phyloP scores from a whole-genome alignment of 768 basidiomycete species.

The Russula sp. region DNA sequence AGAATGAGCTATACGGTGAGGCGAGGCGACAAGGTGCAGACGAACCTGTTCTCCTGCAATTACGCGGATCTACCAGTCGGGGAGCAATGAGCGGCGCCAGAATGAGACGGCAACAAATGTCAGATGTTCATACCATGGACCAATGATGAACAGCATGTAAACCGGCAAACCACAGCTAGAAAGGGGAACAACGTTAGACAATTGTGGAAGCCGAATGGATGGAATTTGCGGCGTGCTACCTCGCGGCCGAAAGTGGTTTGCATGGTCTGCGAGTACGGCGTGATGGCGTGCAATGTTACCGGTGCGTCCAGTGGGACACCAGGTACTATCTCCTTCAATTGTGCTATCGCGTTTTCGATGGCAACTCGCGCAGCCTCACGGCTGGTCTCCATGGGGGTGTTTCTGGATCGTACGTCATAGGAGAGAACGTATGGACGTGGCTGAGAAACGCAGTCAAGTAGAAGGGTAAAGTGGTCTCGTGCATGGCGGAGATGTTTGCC shows the following conservation, averaged over 20 bases:
- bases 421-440: constrained; percentile 50
- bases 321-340: constrained; percentile 50
- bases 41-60: constrained; percentile 78
- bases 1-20: neutral
- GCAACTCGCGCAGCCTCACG: constrained; percentile 53
- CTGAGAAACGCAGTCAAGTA: constrained; percentile 49
- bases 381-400: constrained; percentile 79
- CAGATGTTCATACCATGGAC: constrained; percentile 61
- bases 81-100: constrained; percentile 13
- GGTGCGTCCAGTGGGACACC: constrained; percentile 44
- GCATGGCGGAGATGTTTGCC: constrained; percentile 87
- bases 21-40: constrained; percentile 2
- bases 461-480: constrained; percentile 71
- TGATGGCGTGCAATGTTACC: constrained; percentile 74
- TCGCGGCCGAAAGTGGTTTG: constrained; percentile 81
- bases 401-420: constrained; percentile 70
- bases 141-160: constrained; percentile 87
- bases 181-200: neutral
- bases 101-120: neutral
- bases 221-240: constrained; percentile 34
- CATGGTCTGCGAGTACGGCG: constrained; percentile 68
- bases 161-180: constrained; percentile 78
- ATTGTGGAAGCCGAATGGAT: neutral
- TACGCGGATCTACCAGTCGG: constrained; percentile 55
- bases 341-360: constrained; percentile 48